Conservation (phyloP, 2,329 filamentous ascomycete species). For the Paraphaeosphaeria sporulosa region DNA sequence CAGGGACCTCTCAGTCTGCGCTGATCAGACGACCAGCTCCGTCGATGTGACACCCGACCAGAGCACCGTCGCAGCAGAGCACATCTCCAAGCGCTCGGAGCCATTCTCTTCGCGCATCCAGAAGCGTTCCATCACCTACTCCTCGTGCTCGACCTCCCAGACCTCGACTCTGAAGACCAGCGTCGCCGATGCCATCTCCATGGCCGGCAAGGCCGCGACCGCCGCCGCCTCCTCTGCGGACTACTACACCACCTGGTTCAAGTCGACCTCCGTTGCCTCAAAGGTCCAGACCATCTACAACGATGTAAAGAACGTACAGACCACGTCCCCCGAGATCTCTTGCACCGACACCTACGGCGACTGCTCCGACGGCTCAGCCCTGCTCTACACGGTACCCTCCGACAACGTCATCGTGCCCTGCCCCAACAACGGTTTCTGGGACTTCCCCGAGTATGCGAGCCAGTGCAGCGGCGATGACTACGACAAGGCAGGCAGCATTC, state of each 20-base stretch:
- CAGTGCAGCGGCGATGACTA: conserved; percentile 19
- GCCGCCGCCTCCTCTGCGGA: conserved; percentile 18
- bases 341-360: conserved; percentile 22
- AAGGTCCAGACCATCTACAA: conserved; percentile 24
- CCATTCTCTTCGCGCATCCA: conserved; percentile 20
- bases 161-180: conserved; percentile 20
- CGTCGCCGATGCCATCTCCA: conserved; percentile 23
- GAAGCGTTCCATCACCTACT: conserved; percentile 24
- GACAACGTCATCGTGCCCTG: conserved; percentile 19
- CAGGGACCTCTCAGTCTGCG: conserved; percentile 15
- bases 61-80: conserved; percentile 15
- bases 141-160: conserved; percentile 23
- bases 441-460: conserved; percentile 14
- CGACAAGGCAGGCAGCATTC: conserved; percentile 17
- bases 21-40: conserved; percentile 14
- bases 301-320: conserved; percentile 23
- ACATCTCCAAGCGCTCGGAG: conserved; percentile 22
- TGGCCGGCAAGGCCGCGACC: conserved; percentile 23
- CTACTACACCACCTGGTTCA: conserved; percentile 28
- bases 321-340: conserved; percentile 23
- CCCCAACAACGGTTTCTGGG: conserved; percentile 22
- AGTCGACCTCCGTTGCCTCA: conserved; percentile 21
- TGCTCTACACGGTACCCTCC: conserved; percentile 20
- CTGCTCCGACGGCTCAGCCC: conserved; percentile 20
- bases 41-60: conserved; percentile 18